Conservation (phyloP, 441 rosid genomes). For the Isatis lusitanica region DNA sequence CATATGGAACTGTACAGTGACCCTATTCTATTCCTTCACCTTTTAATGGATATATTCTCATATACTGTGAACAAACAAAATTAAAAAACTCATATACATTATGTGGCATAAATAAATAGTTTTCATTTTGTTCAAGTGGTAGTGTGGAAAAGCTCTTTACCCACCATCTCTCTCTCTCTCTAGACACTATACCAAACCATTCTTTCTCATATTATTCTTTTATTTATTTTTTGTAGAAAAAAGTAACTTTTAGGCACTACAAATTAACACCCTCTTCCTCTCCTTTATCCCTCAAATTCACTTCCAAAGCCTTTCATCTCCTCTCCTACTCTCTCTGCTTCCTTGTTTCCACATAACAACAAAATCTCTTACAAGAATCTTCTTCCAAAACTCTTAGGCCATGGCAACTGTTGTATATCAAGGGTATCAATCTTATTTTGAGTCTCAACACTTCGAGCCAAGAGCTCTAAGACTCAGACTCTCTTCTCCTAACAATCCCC, state of each 20-base stretch:
- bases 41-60: constrained; percentile 36
- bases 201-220: constrained; percentile 7
- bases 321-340: constrained; percentile 15
- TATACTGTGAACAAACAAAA: background rate
- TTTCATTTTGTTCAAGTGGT: constrained; percentile 43
- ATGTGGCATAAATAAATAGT: constrained; percentile 42
- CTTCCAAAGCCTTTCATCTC: constrained; percentile 25
- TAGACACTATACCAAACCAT: constrained; percentile 22
- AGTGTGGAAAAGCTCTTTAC: constrained; percentile 41
- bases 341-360: constrained; percentile 18
- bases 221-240: background rate
- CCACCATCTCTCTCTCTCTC: constrained; percentile 36
- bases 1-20: constrained; percentile 17
- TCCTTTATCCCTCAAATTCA: constrained; percentile 47
- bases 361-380: constrained; percentile 12
- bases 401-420: constrained; percentile 73
- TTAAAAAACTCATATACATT: background rate
- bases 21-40: background rate
- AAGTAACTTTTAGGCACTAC: constrained; percentile 57
- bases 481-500: constrained; percentile 41
- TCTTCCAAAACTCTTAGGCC: background rate
- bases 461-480: constrained; percentile 55
- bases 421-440: constrained; percentile 56
- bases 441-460: constrained; percentile 59
- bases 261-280: constrained; percentile 50